Base-by-base conservation (phyloP, 2,329 filamentous ascomycete genomes). In the Dothideomycetidae sp. region DNA sequence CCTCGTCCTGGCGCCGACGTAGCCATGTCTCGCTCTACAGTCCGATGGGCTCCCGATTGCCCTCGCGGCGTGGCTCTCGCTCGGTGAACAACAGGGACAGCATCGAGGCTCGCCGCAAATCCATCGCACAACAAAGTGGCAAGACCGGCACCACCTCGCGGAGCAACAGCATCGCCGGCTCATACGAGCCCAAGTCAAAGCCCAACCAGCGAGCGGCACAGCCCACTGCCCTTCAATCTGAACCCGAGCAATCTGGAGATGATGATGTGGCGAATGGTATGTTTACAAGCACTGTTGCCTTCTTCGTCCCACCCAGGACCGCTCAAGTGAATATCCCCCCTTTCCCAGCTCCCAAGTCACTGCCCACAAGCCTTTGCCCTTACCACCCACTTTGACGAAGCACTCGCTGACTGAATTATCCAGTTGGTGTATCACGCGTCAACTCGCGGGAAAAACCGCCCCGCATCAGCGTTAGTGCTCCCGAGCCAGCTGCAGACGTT, bases 11-110 rank as follows among this genome's bases (percentile, higher is more conserved):
- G 63, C 56, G 62, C 16, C 52, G 60, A 37, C 58, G 55, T 46
- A 64, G 60, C 45, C 56, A 58, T 36, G 53, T 59, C 34, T 63
- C 59, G 42, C 49, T 59, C 39, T 66, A 67, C 50, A 60, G 55
- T 34, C 64, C 64, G 23, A 66, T 67, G 63, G 64, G 64, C 28
- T 65, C 59, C 34, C 51, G 63, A 29, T 51, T 62, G 39, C 62
- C 62, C 5, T 63, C 60, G 40, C 54, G 53, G 39, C 42, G 49
- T 29, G 47, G 48, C 30, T 52, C 50, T 28, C 34, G 44, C 13
- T 37, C 39, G 11, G 42, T 39, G 33, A 43, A 49, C 33, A 52
- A 49, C 32, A 39, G 30, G 11, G 39, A 43, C 12, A 41, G 37
- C 21, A 34, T 44, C 26, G 30, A 54, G 49, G 13, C n/a, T 47